Percentiles rank a stretch among this genome's conserved stretches.
Conservation (phyloP, 176 grass and related monocot genomes). For the Cenchrus americanus region DNA sequence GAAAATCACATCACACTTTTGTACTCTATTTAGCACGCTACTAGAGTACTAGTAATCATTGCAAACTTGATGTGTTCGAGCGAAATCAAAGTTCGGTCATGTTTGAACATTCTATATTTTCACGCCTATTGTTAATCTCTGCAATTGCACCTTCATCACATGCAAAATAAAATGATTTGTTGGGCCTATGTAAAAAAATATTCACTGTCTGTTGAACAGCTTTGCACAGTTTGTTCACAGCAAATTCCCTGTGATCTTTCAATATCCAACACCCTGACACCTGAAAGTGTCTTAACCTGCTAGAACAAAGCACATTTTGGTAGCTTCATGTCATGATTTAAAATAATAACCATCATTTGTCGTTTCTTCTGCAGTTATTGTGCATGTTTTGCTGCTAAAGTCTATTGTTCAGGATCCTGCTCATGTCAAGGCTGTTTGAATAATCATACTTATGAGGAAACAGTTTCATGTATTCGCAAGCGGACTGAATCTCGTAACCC, state of each 20-base stretch:
- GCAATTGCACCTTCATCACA: background rate
- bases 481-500: constrained; percentile 78
- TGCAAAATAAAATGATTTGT: background rate
- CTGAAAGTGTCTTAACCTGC: background rate
- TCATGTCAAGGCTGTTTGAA: constrained; percentile 74
- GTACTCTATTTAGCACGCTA: background rate
- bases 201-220: background rate
- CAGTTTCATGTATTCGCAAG: constrained; percentile 60
- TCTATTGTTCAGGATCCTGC: constrained; percentile 67
- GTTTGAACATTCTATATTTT: background rate
- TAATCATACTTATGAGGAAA: constrained; percentile 64
- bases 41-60: background rate
- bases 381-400: constrained; percentile 75
- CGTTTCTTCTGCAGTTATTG: constrained; percentile 62
- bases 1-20: background rate
- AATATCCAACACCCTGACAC: background rate
- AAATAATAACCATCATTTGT: constrained; percentile 20
- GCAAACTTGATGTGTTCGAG: background rate
- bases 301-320: background rate
- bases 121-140: background rate
- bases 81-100: background rate
- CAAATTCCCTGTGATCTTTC: background rate
- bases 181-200: background rate
- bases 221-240: background rate
- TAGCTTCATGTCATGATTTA: background rate